A percentile compares a stretch with the other conserved stretches of the same genome.
Conservation (phyloP, 768 basidiomycete species). For the Suillus ampliporus region DNA sequence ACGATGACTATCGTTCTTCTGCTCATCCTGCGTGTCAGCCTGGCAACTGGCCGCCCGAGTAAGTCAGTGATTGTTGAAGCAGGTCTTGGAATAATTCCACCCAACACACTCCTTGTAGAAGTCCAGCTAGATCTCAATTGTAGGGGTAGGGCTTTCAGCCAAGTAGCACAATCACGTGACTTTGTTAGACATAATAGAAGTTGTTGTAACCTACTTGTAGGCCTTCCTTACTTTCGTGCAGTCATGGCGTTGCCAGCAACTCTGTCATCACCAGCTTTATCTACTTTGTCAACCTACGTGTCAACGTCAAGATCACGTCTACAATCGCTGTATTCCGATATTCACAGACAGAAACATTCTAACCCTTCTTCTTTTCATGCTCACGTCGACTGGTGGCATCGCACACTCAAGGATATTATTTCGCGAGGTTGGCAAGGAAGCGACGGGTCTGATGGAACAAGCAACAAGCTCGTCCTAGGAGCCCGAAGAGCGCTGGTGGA, state of each 20-base stretch:
- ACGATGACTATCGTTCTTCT: not conserved
- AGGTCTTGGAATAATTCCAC: not conserved
- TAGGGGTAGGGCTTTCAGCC: not conserved
- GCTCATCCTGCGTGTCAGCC: conserved; percentile 15
- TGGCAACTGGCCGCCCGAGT: conserved; percentile 27
- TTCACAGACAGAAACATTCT: conserved; percentile 80
- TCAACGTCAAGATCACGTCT: conserved; percentile 53
- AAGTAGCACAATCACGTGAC: not conserved
- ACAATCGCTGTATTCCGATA: conserved; percentile 87
- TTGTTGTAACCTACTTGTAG: too few relatives aligned
- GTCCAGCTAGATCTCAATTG: not conserved
- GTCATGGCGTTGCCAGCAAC: conserved; percentile 24
- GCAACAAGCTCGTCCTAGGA: conserved; percentile 63
- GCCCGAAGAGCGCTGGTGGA: conserved; percentile 63
- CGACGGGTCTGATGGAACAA: conserved; percentile 20
- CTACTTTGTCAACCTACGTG: conserved; percentile 33
- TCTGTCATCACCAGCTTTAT: conserved; percentile 16
- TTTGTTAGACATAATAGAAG: too few relatives aligned
- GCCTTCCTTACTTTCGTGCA: conserved; percentile 9
- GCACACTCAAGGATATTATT: conserved; percentile 66
- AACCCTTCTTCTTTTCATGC: conserved; percentile 84
- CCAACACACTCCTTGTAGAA: not conserved
- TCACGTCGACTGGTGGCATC: conserved; percentile 89
- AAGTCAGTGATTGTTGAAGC: not conserved
- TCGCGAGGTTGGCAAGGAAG: conserved; percentile 55